phyloP scores from a whole-genome alignment of 2,329 filamentous ascomycete genomes.

The Orbilia brochopaga region DNA sequence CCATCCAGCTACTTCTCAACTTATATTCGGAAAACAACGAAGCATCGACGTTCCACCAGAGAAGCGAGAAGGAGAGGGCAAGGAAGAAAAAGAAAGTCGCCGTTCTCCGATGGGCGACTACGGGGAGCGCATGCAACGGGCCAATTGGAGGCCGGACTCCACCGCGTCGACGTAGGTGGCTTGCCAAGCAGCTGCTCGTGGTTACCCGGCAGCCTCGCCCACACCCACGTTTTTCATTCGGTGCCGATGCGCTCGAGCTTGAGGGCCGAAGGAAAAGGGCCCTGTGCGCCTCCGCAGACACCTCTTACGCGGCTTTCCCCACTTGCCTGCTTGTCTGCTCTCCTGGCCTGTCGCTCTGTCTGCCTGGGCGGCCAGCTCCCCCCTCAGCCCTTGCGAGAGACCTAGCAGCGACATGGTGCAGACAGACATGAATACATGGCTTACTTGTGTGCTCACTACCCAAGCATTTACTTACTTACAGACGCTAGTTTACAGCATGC shows the following conservation, averaged over 20 bases:
- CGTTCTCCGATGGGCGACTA: conserved; percentile 46
- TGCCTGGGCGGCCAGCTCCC: neutral
- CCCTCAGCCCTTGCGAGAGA: neutral
- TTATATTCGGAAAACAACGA: no score
- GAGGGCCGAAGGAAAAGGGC: conserved; percentile 23
- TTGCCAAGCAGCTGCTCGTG: conserved; percentile 50
- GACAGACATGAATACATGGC: no score
- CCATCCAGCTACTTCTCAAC: no score
- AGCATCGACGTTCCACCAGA: neutral
- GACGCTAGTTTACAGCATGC: no score
- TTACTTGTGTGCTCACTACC: no score
- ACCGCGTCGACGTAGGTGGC: conserved; percentile 46
- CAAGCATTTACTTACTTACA: no score
- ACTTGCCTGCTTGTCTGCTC: conserved; percentile 15
- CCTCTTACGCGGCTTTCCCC: conserved; percentile 43
- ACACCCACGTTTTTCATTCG: conserved; percentile 38
- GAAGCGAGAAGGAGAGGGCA: no score
- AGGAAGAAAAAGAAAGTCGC: conserved; percentile 20
- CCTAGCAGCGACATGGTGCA: neutral
- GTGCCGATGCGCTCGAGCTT: conserved; percentile 47
- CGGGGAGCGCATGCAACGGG: conserved; percentile 31
- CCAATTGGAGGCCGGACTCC: conserved; percentile 37
- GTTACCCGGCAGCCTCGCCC: conserved; percentile 47
- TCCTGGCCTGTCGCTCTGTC: conserved; percentile 34
- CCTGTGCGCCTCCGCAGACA: conserved; percentile 2